phyloP scores from a whole-genome alignment of 768 basidiomycete genomes.

The Amanita muscaria region DNA sequence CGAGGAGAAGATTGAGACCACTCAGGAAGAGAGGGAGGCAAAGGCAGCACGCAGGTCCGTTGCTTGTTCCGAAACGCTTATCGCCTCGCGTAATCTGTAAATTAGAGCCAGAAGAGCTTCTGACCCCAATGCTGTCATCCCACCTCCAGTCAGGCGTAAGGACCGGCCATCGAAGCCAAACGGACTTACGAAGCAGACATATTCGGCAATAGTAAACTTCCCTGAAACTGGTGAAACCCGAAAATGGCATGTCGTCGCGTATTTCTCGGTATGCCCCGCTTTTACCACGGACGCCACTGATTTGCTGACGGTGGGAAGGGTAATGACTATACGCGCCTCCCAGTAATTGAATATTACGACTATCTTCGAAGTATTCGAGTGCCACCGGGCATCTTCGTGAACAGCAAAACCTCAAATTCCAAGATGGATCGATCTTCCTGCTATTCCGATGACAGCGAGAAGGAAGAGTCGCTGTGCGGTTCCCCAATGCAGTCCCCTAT shows the following conservation, averaged over 20 bases:
- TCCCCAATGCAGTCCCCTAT: constrained; percentile 13
- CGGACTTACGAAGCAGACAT: constrained; percentile 82
- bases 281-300: not conserved
- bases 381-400: constrained; percentile 64
- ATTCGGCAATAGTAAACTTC: constrained; percentile 65
- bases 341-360: constrained; percentile 67
- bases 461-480: constrained; percentile 21
- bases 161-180: constrained; percentile 71
- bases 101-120: constrained; percentile 48
- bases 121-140: constrained; percentile 49
- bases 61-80: constrained; percentile 11
- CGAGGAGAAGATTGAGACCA: constrained; percentile 76
- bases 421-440: constrained; percentile 36
- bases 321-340: constrained; percentile 59
- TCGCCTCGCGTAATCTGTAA: constrained; percentile 6
- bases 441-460: constrained; percentile 38
- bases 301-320: constrained; percentile 30
- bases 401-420: constrained; percentile 46
- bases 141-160: constrained; percentile 59
- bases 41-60: constrained; percentile 70
- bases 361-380: constrained; percentile 61
- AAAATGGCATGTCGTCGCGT: constrained; percentile 82
- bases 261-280: constrained; percentile 42
- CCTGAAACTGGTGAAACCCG: constrained; percentile 47
- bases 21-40: constrained; percentile 68